These are phyloP conservation scores for Penicillium brasilianum DNA, from an alignment of 2,329 filamentous ascomycete species.

Conservation along the genomic window DNA sequence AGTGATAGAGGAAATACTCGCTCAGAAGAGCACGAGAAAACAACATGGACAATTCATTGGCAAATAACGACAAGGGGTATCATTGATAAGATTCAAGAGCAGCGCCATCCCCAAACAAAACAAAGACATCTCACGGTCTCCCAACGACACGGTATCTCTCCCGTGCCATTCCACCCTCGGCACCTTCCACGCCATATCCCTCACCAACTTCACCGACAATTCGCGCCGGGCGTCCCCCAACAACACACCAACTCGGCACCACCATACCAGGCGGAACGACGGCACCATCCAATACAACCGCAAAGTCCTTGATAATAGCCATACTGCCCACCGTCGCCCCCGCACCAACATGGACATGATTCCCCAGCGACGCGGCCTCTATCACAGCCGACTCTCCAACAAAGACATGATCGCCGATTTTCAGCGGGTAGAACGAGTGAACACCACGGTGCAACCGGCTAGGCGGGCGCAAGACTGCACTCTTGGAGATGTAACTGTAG, in stretches of 20 bases:
- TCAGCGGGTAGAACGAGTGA: conserved; percentile 73
- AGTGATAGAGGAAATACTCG: not conserved
- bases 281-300: conserved; percentile 81
- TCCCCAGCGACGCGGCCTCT: conserved; percentile 81
- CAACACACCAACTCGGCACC: conserved; percentile 87
- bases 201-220: conserved; percentile 76
- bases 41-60: not conserved
- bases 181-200: conserved; percentile 53
- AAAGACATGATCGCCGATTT: conserved; percentile 94
- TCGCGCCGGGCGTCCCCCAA: conserved; percentile 80
- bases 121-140: conserved; percentile 24
- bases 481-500: conserved; percentile 85
- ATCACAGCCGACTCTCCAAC: conserved; percentile 76
- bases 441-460: conserved; percentile 78
- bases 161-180: conserved; percentile 51
- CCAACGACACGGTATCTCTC: conserved; percentile 50
- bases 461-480: conserved; percentile 79
- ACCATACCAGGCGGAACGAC: conserved; percentile 89
- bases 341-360: conserved; percentile 82
- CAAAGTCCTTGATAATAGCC: conserved; percentile 91
- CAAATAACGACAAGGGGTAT: conserved; percentile 4
- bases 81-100: conserved; percentile 14
- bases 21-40: not conserved
- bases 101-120: conserved; percentile 26
- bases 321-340: conserved; percentile 81